Conservation (phyloP, 2,329 filamentous ascomycete genomes). For the Sarocladium oryzae region DNA sequence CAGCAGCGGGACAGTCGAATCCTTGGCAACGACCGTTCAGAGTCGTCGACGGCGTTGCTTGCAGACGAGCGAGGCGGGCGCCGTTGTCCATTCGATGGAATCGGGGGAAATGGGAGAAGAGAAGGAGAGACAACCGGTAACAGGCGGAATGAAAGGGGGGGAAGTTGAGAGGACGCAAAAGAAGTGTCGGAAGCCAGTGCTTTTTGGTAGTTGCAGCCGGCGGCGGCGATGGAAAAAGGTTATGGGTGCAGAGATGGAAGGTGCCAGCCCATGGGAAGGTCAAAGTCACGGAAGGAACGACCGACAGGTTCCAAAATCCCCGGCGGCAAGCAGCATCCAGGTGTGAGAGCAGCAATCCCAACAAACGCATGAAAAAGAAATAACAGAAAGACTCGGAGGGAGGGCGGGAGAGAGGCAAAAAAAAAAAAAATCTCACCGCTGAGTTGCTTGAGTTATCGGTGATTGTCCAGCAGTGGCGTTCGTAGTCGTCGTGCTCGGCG, state of each 20-base stretch:
- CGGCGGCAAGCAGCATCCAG: conserved; percentile 3
- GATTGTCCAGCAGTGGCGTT: too few relatives aligned
- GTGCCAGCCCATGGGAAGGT: too few relatives aligned
- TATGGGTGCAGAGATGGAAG: conserved; percentile 4
- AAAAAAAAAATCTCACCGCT: neutral
- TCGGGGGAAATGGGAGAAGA: neutral
- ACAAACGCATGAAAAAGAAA: neutral
- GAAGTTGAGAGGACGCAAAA: neutral
- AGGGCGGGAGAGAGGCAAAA: neutral
- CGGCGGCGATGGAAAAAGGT: too few relatives aligned
- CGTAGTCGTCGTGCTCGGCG: neutral
- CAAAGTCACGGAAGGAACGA: neutral
- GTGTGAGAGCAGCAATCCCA: neutral
- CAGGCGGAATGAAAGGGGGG: neutral
- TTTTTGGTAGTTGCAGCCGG: too few relatives aligned
- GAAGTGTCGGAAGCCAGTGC: neutral
- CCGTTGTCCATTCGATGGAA: too few relatives aligned
- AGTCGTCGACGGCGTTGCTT: too few relatives aligned
- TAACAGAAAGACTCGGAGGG: neutral
- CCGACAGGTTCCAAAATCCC: neutral
- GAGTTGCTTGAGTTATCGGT: too few relatives aligned
- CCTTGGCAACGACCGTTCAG: too few relatives aligned
- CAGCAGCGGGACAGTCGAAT: neutral
- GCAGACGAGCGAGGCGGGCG: too few relatives aligned
- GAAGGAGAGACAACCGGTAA: neutral